These are phyloP conservation scores for Rhizopogon vesiculosus DNA, from an alignment of 768 basidiomycete species.

Conservation along the genomic window DNA sequence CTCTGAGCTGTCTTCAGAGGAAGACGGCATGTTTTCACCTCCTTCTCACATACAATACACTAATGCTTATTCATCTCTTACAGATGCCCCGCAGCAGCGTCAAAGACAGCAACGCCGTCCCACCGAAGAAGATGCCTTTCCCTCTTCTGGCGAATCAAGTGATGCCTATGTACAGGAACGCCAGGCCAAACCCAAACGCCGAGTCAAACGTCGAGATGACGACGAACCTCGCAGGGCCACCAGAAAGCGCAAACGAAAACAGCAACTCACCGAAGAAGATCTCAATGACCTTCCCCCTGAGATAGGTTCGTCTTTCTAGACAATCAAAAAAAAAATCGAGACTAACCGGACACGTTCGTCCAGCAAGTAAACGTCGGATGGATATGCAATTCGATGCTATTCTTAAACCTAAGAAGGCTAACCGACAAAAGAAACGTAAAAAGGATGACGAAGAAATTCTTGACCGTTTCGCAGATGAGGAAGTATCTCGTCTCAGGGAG, in stretches of 20 bases:
- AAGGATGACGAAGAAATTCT: constrained; percentile 78
- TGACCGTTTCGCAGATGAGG: constrained; percentile 85
- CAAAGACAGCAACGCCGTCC: constrained; percentile 29
- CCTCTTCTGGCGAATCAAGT: constrained; percentile 37
- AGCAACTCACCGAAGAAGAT: constrained; percentile 57
- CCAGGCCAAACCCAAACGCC: constrained; percentile 19
- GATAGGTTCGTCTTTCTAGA: constrained; percentile 47
- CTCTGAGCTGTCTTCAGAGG: constrained; percentile 78
- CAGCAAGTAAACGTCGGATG: constrained; percentile 73
- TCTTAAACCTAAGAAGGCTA: constrained; percentile 71
- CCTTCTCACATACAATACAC: not conserved
- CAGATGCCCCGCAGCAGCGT: constrained; percentile 41
- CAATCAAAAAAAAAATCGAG: not conserved
- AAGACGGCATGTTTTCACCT: constrained; percentile 38
- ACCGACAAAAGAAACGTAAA: constrained; percentile 63
- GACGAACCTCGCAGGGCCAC: constrained; percentile 31
- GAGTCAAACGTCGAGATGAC: constrained; percentile 35
- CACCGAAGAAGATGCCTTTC: constrained; percentile 30
- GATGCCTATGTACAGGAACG: constrained; percentile 50
- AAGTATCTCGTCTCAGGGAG: constrained; percentile 85
- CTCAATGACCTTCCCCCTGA: constrained; percentile 69
- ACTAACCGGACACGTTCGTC: not conserved
- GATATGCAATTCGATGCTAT: constrained; percentile 87
- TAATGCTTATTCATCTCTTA: not conserved
- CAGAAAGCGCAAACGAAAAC: constrained; percentile 59